These are phyloP conservation scores for Cymbopogon flexuosus DNA, from an alignment of 202 grass and related monocot species.

Conservation along the genomic window DNA sequence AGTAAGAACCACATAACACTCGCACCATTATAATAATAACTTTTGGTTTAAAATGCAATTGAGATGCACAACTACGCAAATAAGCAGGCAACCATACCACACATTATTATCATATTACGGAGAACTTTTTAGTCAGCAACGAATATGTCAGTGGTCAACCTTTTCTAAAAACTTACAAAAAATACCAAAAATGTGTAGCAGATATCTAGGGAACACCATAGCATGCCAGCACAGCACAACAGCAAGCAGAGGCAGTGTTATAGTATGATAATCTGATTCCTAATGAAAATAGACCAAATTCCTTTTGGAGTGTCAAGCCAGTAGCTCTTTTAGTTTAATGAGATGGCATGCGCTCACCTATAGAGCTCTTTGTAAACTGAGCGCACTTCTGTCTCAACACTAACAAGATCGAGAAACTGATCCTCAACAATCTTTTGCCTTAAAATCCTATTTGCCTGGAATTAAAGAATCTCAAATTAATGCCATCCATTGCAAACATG, in stretches of 20 bases:
- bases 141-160: background rate
- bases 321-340: constrained; percentile 15
- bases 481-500: constrained; percentile 19
- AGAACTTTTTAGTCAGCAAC: background rate
- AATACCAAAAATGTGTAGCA: background rate
- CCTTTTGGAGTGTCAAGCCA: constrained; percentile 20
- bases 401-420: constrained; percentile 86
- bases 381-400: constrained; percentile 78
- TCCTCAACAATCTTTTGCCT: constrained; percentile 74
- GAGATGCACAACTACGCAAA: constrained; percentile 12
- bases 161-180: background rate
- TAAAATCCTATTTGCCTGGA: constrained; percentile 84
- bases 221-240: constrained; percentile 1
- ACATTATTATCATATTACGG: background rate
- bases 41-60: constrained; percentile 28
- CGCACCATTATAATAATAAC: background rate
- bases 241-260: background rate
- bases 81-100: background rate
- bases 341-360: constrained; percentile 46
- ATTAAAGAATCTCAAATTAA: constrained; percentile 32
- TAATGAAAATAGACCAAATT: background rate
- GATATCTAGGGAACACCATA: background rate
- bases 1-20: constrained; percentile 23
- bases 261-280: background rate
- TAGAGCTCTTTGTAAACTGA: constrained; percentile 91